Percentiles rank a stretch among this genome's conserved stretches.
Evolutionary conservation across 768 basidiomycete species (phyloP).

Genomic region (Cystoderma amianthinum): DNA sequence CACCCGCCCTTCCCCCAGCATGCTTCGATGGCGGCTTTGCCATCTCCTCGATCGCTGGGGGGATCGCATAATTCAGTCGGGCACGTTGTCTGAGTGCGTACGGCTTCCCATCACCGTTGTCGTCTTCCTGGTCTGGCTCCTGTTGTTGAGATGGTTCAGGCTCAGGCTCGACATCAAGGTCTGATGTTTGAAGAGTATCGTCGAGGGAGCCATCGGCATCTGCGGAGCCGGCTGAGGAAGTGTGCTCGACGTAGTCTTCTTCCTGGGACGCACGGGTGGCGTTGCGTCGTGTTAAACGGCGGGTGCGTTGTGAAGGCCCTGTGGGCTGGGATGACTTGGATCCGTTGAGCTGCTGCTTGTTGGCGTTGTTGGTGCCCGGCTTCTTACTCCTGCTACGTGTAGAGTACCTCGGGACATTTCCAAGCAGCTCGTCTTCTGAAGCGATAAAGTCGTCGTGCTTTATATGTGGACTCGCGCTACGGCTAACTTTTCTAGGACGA

Average conservation of each 20-base stretch:
- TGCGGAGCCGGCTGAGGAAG: conserved; percentile 40
- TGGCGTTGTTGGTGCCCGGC: conserved; percentile 19
- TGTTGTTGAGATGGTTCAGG: too few species aligned
- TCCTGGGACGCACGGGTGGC: conserved; percentile 22
- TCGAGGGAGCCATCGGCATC: conserved; percentile 58
- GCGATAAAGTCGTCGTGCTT: conserved; percentile 28
- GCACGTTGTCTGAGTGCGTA: conserved; percentile 63
- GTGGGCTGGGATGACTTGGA: conserved; percentile 7
- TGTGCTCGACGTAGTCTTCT: conserved; percentile 42
- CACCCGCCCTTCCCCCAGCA: conserved; percentile 20
- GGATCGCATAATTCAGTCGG: conserved; percentile 76
- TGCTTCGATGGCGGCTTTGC: conserved; percentile 34
- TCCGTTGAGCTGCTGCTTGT: conserved; percentile 3
- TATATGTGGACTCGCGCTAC: background rate
- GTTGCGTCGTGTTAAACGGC: conserved; percentile 19
- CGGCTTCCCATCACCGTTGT: conserved; percentile 47
- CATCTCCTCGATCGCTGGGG: conserved; percentile 74
- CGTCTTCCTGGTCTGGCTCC: conserved; percentile 37
- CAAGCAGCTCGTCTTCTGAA: conserved; percentile 37
- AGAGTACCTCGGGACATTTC: conserved; percentile 19
- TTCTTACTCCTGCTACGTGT: conserved; percentile 34
- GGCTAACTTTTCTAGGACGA: background rate
- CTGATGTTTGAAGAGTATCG: conserved; percentile 40
- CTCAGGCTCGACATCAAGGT: conserved; percentile 29
- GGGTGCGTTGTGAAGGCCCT: conserved; percentile 18